A percentile compares a stretch with the other conserved stretches of the same genome.
Evolutionary conservation across 257 asterid genomes (phyloP).

Genomic region (Solanum chiquidenum): DNA sequence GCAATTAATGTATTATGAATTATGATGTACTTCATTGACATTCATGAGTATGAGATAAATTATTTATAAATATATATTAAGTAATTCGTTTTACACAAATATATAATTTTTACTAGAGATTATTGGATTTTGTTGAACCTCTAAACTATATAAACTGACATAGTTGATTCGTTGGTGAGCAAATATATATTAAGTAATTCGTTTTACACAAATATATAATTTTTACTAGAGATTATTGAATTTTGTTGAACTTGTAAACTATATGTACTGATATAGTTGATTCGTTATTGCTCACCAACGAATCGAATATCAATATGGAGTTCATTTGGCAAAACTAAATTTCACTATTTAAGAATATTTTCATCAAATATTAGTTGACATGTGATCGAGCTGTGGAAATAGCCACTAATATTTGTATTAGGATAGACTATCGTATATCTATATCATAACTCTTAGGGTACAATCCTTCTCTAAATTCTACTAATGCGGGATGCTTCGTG

Average conservation of each 20-base stretch:
- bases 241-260: too few species aligned
- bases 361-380: too few species aligned
- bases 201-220: background rate
- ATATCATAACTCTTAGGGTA: background rate
- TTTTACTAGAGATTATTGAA: background rate
- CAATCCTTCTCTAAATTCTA: rapidly evolving
- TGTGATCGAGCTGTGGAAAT: background rate
- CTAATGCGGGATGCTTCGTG: background rate
- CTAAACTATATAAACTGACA: too few species aligned
- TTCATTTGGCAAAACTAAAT: background rate
- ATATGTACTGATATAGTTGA: too few species aligned
- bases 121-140: too few species aligned
- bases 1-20: background rate
- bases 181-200: too few species aligned
- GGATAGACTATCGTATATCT: background rate
- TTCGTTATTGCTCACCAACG: background rate
- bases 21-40: background rate
- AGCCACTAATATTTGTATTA: too few species aligned
- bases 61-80: background rate
- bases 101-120: background rate
- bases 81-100: background rate
- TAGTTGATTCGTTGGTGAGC: background rate
- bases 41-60: background rate
- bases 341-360: background rate
- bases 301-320: background rate